These are phyloP conservation scores for Panellus pusillus DNA, from an alignment of 768 basidiomycete species.

Conservation along the genomic window DNA sequence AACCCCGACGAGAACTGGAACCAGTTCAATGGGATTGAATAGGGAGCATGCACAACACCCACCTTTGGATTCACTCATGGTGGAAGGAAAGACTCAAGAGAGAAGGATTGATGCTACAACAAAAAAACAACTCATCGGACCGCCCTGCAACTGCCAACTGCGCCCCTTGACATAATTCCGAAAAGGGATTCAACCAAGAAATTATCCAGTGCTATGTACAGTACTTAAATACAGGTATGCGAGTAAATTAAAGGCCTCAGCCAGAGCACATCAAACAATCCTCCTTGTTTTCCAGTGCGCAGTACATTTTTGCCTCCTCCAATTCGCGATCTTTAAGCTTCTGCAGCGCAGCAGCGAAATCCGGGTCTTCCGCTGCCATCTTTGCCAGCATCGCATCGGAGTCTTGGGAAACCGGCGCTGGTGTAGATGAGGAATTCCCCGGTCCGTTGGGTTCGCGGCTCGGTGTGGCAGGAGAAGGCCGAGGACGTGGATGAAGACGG, in stretches of 20 bases:
- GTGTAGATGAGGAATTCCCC: background rate
- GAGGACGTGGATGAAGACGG: constrained; percentile 31
- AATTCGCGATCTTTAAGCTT: constrained; percentile 70
- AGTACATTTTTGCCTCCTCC: constrained; percentile 78
- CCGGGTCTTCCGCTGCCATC: constrained; percentile 63
- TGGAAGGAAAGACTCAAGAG: background rate
- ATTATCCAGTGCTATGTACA: background rate
- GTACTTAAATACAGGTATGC: background rate
- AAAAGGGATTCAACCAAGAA: background rate
- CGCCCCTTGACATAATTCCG: too few species aligned
- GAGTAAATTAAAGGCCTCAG: constrained; percentile 26
- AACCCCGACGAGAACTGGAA: constrained; percentile 76
- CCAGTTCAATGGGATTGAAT: background rate
- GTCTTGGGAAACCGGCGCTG: constrained; percentile 29
- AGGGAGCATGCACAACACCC: background rate
- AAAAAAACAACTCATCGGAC: too few species aligned
- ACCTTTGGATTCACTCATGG: constrained; percentile 10
- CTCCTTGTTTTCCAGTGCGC: constrained; percentile 92
- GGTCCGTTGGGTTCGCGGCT: background rate
- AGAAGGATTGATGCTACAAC: background rate
- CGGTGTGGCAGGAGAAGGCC: constrained; percentile 22
- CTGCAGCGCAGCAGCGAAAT: constrained; percentile 77
- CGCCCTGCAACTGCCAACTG: too few species aligned
- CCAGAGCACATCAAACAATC: constrained; percentile 92
- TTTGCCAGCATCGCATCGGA: constrained; percentile 47